Evolutionary conservation across 1,284 basidiomycete species (phyloP).

Genomic region (Fistulina hepatica): DNA sequence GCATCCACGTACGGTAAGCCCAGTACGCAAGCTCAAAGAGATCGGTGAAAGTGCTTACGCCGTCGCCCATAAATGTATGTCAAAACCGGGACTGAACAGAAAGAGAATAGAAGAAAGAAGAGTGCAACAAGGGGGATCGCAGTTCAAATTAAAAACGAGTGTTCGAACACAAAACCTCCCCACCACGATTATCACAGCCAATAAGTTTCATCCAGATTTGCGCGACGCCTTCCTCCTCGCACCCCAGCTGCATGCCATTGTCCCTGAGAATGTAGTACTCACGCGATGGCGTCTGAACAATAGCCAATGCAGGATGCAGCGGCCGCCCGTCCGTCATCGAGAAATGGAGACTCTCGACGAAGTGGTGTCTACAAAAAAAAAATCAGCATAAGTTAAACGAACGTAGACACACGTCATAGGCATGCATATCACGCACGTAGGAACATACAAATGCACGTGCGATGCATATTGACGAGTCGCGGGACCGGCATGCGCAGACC

Average conservation of each 20-base stretch:
- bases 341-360: slow-evolving; percentile 66
- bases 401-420: slow-evolving; percentile 19
- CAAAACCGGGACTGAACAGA: too few relatives aligned
- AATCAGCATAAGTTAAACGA: not conserved
- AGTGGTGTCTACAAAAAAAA: slow-evolving; percentile 42
- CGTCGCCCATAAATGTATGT: too few relatives aligned
- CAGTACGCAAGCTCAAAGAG: too few relatives aligned
- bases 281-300: slow-evolving; percentile 52
- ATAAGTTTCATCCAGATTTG: slow-evolving; percentile 49
- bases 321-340: slow-evolving; percentile 26
- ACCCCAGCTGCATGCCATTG: slow-evolving; percentile 66
- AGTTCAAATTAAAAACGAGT: too few relatives aligned
- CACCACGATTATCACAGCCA: slow-evolving; percentile 31
- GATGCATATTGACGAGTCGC: slow-evolving; percentile 14
- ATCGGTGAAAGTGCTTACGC: too few relatives aligned
- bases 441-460: slow-evolving; percentile 45
- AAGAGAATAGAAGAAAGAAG: too few relatives aligned
- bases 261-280: slow-evolving; percentile 59
- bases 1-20: too few relatives aligned
- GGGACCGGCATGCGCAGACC: slow-evolving; percentile 10
- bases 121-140: too few relatives aligned
- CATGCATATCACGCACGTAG: slow-evolving; percentile 38
- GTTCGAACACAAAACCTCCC: too few relatives aligned
- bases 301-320: slow-evolving; percentile 52
- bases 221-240: slow-evolving; percentile 60